A percentile compares a stretch with the other conserved stretches of the same genome.
Conservation (phyloP, 179 eudicot genomes). For the Drosera spatulata region DNA sequence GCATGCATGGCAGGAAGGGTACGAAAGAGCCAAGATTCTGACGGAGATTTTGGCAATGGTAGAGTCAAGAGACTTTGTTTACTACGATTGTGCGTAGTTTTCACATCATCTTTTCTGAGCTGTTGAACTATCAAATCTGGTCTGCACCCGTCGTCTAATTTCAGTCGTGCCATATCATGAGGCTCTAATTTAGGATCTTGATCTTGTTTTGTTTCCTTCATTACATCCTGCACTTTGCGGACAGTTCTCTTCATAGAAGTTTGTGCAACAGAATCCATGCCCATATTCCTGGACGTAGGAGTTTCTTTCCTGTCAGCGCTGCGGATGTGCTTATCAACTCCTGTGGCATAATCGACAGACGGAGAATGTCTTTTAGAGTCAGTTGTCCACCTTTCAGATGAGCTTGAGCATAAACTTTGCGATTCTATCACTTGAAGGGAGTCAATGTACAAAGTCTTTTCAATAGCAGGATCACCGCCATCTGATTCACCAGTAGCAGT, state of each 20-base stretch:
- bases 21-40: slow-evolving; percentile 83
- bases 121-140: slow-evolving; percentile 8
- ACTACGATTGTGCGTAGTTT: slow-evolving; percentile 2
- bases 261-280: slow-evolving; percentile 3
- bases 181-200: slow-evolving; percentile 1
- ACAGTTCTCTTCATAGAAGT: slow-evolving; percentile 3
- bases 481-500: slow-evolving; percentile 10
- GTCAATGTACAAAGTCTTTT: slow-evolving; percentile 60
- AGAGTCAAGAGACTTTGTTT: slow-evolving; percentile 23
- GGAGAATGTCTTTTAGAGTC: slow-evolving; percentile 16
- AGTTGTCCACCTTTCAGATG: slow-evolving; percentile 2
- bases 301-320: slow-evolving; percentile 3
- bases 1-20: slow-evolving; percentile 46
- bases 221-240: slow-evolving; percentile 5
- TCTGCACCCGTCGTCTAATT: background rate
- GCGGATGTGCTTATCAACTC: background rate
- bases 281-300: slow-evolving; percentile 5
- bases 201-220: slow-evolving; percentile 10
- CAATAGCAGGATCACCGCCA: slow-evolving; percentile 18
- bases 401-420: slow-evolving; percentile 20
- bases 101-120: slow-evolving; percentile 9
- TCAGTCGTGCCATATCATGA: no score
- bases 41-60: slow-evolving; percentile 61
- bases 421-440: slow-evolving; percentile 33
- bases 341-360: slow-evolving; percentile 5